Evolutionary conservation across 331 rosid species (phyloP).

Genomic region (Quercus phellos): DNA sequence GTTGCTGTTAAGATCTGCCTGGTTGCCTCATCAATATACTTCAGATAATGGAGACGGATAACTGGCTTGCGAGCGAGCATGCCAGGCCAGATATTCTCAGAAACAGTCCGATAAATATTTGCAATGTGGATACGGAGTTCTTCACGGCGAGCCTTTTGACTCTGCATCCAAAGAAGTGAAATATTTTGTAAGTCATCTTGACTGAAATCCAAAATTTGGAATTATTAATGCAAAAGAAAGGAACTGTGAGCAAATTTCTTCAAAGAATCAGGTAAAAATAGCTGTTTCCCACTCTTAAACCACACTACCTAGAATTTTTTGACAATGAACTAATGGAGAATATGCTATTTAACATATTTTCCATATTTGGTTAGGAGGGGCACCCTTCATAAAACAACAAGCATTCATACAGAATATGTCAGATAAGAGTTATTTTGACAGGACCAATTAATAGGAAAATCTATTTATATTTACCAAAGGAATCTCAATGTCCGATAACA

Average conservation of each 20-base stretch:
- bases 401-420: background rate
- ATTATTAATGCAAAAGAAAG: constrained; percentile 8
- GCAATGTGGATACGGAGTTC: constrained; percentile 93
- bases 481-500: background rate
- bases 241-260: background rate
- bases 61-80: constrained; percentile 76
- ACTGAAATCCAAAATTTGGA: constrained; percentile 14
- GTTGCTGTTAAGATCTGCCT: constrained; percentile 59
- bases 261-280: background rate
- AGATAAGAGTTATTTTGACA: background rate
- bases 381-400: background rate
- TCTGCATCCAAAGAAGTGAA: constrained; percentile 45
- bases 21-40: constrained; percentile 84
- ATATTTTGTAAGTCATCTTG: constrained; percentile 18
- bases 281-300: background rate
- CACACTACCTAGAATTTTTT: background rate
- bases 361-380: background rate
- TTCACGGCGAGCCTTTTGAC: constrained; percentile 91
- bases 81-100: constrained; percentile 99
- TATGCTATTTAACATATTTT: background rate
- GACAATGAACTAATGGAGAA: background rate
- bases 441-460: background rate
- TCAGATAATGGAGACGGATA: constrained; percentile 85
- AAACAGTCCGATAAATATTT: constrained; percentile 87
- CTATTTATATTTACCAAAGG: background rate